A percentile compares a stretch with the other conserved stretches of the same genome.
Evolutionary conservation across 1,139 yeast genomes (phyloP).

Genomic region (Debaryomyces udenii): DNA sequence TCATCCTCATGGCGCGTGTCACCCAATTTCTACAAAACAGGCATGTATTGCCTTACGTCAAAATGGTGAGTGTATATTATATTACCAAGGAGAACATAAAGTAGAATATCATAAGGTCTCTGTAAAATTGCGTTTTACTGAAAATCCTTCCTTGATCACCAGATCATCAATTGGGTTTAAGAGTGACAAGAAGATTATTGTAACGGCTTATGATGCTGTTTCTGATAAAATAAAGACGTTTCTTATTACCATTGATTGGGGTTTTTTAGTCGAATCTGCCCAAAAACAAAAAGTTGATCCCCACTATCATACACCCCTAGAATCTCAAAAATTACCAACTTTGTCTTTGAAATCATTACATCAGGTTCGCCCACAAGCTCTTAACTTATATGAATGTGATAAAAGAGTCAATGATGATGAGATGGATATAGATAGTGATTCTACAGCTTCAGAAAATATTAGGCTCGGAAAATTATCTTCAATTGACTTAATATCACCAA

Average conservation of each 20-base stretch:
- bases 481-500: slow-evolving; percentile 50
- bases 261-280: slow-evolving; percentile 53
- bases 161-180: slow-evolving; percentile 65
- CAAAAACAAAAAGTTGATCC: slow-evolving; percentile 52
- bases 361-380: slow-evolving; percentile 33
- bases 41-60: slow-evolving; percentile 70
- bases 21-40: slow-evolving; percentile 69
- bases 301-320: slow-evolving; percentile 54
- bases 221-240: slow-evolving; percentile 50
- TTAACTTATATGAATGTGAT: slow-evolving; percentile 11
- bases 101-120: slow-evolving; percentile 54
- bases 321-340: slow-evolving; percentile 30
- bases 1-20: slow-evolving; percentile 64
- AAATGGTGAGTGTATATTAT: slow-evolving; percentile 61
- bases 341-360: slow-evolving; percentile 27
- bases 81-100: slow-evolving; percentile 65
- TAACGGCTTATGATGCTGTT: slow-evolving; percentile 50
- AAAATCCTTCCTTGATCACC: slow-evolving; percentile 29
- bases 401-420: slow-evolving; percentile 20
- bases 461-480: slow-evolving; percentile 23
- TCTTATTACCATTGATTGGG: slow-evolving; percentile 62
- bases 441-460: slow-evolving; percentile 15
- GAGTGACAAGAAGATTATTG: slow-evolving; percentile 49
- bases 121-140: slow-evolving; percentile 22
- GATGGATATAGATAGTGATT: slow-evolving; percentile 23